Conservation (phyloP, 2,329 filamentous ascomycete species). For the Talaromyces sp. region DNA sequence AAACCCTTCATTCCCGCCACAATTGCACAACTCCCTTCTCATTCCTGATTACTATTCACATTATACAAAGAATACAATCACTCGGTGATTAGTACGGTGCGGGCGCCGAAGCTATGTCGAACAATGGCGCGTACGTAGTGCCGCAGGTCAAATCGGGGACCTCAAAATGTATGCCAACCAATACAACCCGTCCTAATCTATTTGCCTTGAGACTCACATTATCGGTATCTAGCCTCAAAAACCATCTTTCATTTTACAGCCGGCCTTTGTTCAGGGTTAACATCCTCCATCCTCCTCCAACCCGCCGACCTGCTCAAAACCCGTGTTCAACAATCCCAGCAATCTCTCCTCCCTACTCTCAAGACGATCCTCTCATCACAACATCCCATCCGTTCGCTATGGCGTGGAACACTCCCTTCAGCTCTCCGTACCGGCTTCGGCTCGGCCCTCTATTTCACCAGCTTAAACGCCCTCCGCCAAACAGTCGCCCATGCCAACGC, state of each 20-base stretch:
- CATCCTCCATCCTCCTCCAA: constrained; percentile 87
- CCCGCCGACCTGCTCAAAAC: constrained; percentile 97
- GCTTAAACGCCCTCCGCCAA: constrained; percentile 80
- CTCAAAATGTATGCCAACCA: constrained; percentile 31
- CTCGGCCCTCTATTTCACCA: constrained; percentile 90
- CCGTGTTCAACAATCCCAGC: constrained; percentile 82
- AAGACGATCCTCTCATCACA: constrained; percentile 69
- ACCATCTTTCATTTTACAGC: constrained; percentile 80
- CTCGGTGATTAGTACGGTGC: background rate
- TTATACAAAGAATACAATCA: background rate
- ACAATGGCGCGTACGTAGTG: constrained; percentile 32
- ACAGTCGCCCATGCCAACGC: constrained; percentile 54
- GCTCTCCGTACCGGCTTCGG: constrained; percentile 92
- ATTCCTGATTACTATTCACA: background rate
- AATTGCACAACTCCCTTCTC: constrained; percentile 1
- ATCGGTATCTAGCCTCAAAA: constrained; percentile 38
- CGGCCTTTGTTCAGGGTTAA: constrained; percentile 82
- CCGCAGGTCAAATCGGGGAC: constrained; percentile 32
- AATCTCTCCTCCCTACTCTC: constrained; percentile 68
- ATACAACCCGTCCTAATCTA: background rate
- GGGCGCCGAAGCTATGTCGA: constrained; percentile 29
- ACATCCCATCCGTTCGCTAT: constrained; percentile 72
- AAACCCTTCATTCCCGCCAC: background rate
- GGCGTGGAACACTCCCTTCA: constrained; percentile 90
- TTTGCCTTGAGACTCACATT: background rate